These are phyloP conservation scores for Lachancea mirantina DNA, from an alignment of 805 yeast species.

Conservation along the genomic window DNA sequence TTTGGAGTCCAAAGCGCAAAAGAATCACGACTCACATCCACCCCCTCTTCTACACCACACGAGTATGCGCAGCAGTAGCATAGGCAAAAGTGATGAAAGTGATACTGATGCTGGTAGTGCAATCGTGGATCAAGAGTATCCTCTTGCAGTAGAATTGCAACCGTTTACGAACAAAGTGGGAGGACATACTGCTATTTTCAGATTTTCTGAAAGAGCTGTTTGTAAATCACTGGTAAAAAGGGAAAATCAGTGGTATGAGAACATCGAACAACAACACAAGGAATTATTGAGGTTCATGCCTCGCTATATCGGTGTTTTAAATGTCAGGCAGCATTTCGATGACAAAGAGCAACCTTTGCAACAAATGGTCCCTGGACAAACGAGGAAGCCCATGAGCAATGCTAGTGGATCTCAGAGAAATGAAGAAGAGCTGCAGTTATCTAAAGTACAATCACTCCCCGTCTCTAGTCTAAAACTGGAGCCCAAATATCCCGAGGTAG, in stretches of 20 bases:
- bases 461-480: constrained; percentile 2
- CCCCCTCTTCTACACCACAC: too few relatives aligned
- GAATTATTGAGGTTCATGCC: constrained; percentile 85
- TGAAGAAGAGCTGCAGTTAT: not conserved
- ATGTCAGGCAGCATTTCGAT: constrained; percentile 67
- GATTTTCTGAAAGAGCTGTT: constrained; percentile 85
- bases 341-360: constrained; percentile 21
- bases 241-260: constrained; percentile 89
- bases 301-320: constrained; percentile 84
- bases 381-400: constrained; percentile 5
- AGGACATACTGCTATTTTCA: constrained; percentile 95
- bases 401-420: not conserved
- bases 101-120: constrained; percentile 19
- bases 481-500: constrained; percentile 50
- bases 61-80: constrained; percentile 2
- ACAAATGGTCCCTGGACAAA: constrained; percentile 9
- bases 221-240: constrained; percentile 88
- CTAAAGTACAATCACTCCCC: constrained; percentile 1
- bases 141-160: constrained; percentile 78
- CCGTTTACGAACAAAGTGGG: constrained; percentile 95
- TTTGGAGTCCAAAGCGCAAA: not conserved
- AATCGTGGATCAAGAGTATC: constrained; percentile 38
- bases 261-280: constrained; percentile 69
- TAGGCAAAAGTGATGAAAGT: constrained; percentile 2
- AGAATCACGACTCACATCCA: constrained; percentile 7